These are phyloP conservation scores for Solanum virginianum DNA, from an alignment of 257 asterid species.

Conservation along the genomic window DNA sequence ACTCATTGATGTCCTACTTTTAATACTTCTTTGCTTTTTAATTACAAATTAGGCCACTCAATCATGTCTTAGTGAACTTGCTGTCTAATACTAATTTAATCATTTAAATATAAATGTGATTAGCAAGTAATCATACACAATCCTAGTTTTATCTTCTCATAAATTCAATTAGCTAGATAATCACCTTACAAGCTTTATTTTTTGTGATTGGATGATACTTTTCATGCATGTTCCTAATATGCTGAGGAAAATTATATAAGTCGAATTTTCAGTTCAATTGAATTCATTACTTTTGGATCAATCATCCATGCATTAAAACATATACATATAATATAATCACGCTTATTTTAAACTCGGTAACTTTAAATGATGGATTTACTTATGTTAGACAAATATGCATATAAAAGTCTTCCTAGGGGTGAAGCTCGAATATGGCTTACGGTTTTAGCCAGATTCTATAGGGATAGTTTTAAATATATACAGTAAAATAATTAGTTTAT, in stretches of 20 bases:
- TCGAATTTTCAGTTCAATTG: not conserved
- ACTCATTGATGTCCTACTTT: constrained; percentile 1
- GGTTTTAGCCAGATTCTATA: not conserved
- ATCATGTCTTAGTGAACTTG: not conserved
- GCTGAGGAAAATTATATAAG: not conserved
- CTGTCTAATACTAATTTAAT: not conserved
- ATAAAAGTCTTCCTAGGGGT: not conserved
- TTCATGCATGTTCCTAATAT: not conserved
- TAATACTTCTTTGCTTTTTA: not conserved
- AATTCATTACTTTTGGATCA: not conserved
- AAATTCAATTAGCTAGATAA: not conserved
- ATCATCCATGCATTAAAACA: not conserved
- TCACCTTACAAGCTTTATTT: not conserved
- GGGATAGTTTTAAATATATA: no score
- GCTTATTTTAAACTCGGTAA: not conserved
- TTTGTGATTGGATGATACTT: not conserved
- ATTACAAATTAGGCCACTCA: not conserved
- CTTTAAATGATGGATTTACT: not conserved
- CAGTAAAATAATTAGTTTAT: no score
- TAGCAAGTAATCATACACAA: not conserved
- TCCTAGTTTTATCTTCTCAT: not conserved
- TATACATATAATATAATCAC: not conserved
- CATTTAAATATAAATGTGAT: not conserved
- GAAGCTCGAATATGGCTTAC: not conserved
- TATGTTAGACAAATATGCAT: not conserved